Evolutionary conservation across 148 eudicot species (phyloP).

Genomic region (Diospyros kaki): DNA sequence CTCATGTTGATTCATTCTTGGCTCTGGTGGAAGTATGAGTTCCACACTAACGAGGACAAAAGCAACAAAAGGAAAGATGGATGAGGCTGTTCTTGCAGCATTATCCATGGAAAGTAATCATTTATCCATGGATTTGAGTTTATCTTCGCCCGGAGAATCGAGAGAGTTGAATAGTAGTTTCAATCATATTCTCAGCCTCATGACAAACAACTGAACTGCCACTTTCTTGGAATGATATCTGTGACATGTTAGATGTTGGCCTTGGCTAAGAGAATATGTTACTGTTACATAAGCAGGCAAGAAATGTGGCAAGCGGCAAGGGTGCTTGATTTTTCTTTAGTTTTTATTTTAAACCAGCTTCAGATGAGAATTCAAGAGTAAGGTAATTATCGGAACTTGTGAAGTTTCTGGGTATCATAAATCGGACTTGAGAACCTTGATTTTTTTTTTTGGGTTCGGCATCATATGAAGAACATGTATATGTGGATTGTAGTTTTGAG

Average conservation of each 20-base stretch:
- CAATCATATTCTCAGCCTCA: constrained; percentile 39
- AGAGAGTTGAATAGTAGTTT: constrained; percentile 42
- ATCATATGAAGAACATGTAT: constrained; percentile 54
- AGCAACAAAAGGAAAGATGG: constrained; percentile 30
- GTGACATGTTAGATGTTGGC: constrained; percentile 56
- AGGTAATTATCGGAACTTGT: neutral
- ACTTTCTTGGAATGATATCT: constrained; percentile 48
- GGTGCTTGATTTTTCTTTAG: constrained; percentile 64
- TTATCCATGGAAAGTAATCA: constrained; percentile 54
- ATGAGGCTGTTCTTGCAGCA: constrained; percentile 45
- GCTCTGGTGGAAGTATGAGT: constrained; percentile 21
- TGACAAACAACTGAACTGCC: constrained; percentile 52
- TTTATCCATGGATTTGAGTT: constrained; percentile 63
- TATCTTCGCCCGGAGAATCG: constrained; percentile 49
- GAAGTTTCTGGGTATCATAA: constrained; percentile 7
- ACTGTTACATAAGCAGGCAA: constrained; percentile 48
- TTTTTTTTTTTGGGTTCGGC: constrained; percentile 20
- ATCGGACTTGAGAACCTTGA: neutral
- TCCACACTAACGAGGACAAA: constrained; percentile 8
- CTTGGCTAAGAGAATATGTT: constrained; percentile 36
- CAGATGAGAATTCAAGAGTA: constrained; percentile 55
- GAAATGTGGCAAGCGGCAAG: constrained; percentile 58
- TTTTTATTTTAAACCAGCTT: constrained; percentile 58
- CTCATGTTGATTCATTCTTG: constrained; percentile 20
- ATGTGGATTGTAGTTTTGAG: constrained; percentile 47